Conservation (phyloP, 2,329 filamentous ascomycete genomes). For the Aspergillus oerlinghausenensis region DNA sequence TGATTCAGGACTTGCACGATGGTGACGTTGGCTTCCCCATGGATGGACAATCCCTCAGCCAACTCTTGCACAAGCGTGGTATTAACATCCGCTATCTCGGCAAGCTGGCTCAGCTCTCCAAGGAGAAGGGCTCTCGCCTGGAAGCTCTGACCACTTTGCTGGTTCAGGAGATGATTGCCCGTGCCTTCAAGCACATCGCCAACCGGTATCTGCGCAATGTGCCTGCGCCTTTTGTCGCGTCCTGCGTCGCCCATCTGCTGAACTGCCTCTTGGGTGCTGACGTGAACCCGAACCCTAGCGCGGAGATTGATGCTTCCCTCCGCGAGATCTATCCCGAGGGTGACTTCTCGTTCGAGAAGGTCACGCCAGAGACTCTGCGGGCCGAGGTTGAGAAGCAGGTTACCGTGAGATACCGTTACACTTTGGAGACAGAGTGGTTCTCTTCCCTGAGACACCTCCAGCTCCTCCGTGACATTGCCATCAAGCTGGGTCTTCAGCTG, state of each 20-base stretch:
- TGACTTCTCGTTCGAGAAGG: slow-evolving; percentile 73
- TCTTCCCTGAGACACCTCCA: slow-evolving; percentile 68
- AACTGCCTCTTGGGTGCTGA: slow-evolving; percentile 84
- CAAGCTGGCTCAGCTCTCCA: slow-evolving; percentile 67
- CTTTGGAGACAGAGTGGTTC: slow-evolving; percentile 65
- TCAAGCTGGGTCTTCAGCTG: slow-evolving; percentile 88
- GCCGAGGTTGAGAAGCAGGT: slow-evolving; percentile 68
- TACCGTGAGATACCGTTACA: slow-evolving; percentile 69
- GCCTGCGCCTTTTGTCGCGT: slow-evolving; percentile 72
- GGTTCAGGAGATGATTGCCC: slow-evolving; percentile 88
- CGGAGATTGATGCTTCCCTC: slow-evolving; percentile 71
- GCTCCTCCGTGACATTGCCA: slow-evolving; percentile 78
- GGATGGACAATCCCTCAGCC: slow-evolving; percentile 89
- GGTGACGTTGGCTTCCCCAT: slow-evolving; percentile 96
- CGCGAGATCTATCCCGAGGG: slow-evolving; percentile 73
- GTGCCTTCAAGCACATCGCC: slow-evolving; percentile 89
- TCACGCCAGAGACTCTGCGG: slow-evolving; percentile 69
- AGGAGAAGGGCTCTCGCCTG: slow-evolving; percentile 64
- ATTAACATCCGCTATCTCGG: slow-evolving; percentile 98
- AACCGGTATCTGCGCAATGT: slow-evolving; percentile 74
- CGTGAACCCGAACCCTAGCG: slow-evolving; percentile 70
- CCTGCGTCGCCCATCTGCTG: slow-evolving; percentile 78
- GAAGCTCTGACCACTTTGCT: slow-evolving; percentile 72
- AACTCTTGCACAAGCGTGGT: slow-evolving; percentile 89
- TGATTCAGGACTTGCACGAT: slow-evolving; percentile 81